These are phyloP conservation scores for Zygosaccharomyces siamensis DNA, from an alignment of 805 yeast species.

Conservation along the genomic window DNA sequence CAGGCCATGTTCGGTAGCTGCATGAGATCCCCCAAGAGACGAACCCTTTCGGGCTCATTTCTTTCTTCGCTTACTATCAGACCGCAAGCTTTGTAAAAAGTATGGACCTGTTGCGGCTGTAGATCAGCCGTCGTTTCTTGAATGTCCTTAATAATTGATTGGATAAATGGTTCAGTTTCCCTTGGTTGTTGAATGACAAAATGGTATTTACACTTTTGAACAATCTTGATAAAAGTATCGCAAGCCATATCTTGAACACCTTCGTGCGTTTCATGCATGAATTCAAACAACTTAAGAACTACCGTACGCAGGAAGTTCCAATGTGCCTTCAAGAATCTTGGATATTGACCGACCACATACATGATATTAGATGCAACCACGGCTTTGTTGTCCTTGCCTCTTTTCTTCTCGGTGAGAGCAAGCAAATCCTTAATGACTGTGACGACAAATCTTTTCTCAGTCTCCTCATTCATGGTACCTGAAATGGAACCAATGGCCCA, in stretches of 20 bases:
- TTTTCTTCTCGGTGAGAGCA: constrained; percentile 88
- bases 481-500: constrained; percentile 99
- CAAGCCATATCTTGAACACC: constrained; percentile 99
- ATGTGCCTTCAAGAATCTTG: constrained; percentile 93
- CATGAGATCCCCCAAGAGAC: constrained; percentile 76
- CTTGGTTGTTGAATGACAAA: constrained; percentile 83
- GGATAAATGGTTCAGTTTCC: constrained; percentile 86
- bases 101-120: constrained; percentile 96
- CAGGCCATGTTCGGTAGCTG: constrained; percentile 90
- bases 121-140: constrained; percentile 85
- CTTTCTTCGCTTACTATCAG: constrained; percentile 85
- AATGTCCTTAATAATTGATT: constrained; percentile 78
- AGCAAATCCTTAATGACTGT: constrained; percentile 88
- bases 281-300: constrained; percentile 90
- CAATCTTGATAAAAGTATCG: constrained; percentile 95
- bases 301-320: constrained; percentile 97
- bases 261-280: constrained; percentile 99
- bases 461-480: constrained; percentile 97
- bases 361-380: constrained; percentile 99
- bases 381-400: constrained; percentile 97
- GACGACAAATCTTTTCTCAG: constrained; percentile 91
- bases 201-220: constrained; percentile 91
- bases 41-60: constrained; percentile 60
- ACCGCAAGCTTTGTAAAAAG: constrained; percentile 97
- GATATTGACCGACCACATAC: constrained; percentile 99